Evolutionary conservation across 108 stramenopile species (phyloP), one percentile per base, ranked within the genome.

Genomic region (Ochromonas danica): DNA sequence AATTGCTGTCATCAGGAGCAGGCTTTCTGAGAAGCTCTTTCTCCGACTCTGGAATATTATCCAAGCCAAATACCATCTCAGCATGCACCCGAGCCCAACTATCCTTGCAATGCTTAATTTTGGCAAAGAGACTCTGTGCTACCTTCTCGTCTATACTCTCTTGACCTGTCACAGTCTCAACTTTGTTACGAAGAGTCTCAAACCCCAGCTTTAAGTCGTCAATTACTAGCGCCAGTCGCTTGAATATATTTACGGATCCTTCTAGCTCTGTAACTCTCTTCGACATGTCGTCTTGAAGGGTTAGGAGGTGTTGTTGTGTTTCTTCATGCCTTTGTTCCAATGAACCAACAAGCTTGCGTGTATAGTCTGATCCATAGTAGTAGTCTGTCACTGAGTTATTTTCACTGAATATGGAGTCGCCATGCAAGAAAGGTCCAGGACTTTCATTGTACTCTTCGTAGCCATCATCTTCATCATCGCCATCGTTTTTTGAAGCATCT

Each of bases 1-100:
- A 51, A 14, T 51, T 51, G 30, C 17, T 67, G 6, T 67, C 63
- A 67, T 67, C 63, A n/a, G n/a, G n/a, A n/a, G n/a, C n/a, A n/a
- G n/a, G n/a, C n/a, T n/a, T n/a, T n/a, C n/a, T n/a, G n/a, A n/a
- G n/a, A n/a, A n/a, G n/a, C 17, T 35, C 27, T 35, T 67, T 6
- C 3, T 3, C 31, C 3, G 27, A 36, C 3, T 67, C 63, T 36
- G 3, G 33, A 36, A 67, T 28, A 6, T 28, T 35, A 35, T 67
- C 63, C 3, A 67, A 33, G 31, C 33, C 31, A 36, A 31, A 67
- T 28, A 67, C 3, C 31, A 67, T 14, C 25, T 67, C 63, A 36
- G 30, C 31, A 10, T 14, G 31, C 10, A 67, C 63, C 25, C 25
- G 3, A 3, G 27, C 6, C 63, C 63, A 67, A 31, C 10, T 6